A percentile compares a stretch with the other conserved stretches of the same genome.
Conservation (phyloP, 306 rosid species). For the Begonia loranthoides region DNA sequence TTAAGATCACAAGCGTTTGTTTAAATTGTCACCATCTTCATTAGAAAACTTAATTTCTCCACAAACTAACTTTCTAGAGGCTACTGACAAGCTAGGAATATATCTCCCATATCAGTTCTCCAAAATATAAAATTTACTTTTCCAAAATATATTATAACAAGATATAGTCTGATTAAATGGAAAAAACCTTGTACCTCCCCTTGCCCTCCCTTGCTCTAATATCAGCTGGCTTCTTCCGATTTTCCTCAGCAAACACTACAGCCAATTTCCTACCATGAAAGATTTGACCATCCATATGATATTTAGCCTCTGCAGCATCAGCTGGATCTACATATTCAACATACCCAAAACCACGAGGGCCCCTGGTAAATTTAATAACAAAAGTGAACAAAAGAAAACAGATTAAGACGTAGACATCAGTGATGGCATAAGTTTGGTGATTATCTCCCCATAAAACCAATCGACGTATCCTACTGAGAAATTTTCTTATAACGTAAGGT, state of each 20-base stretch:
- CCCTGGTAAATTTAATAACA: slow-evolving; percentile 24
- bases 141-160: too few relatives aligned
- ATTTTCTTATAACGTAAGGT: slow-evolving; percentile 40
- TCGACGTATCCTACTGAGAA: slow-evolving; percentile 19
- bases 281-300: slow-evolving; percentile 90
- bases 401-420: slow-evolving; percentile 2
- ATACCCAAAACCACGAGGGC: slow-evolving; percentile 96
- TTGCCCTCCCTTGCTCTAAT: slow-evolving; percentile 73
- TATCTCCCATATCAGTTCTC: neutral
- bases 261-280: slow-evolving; percentile 89
- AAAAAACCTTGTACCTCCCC: slow-evolving; percentile 26
- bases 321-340: slow-evolving; percentile 83
- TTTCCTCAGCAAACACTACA: slow-evolving; percentile 97
- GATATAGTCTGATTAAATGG: neutral
- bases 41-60: neutral
- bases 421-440: slow-evolving; percentile 4
- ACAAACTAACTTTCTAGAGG: too few relatives aligned
- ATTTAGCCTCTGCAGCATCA: slow-evolving; percentile 93
- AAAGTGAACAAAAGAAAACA: slow-evolving; percentile 1
- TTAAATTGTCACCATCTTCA: too few relatives aligned
- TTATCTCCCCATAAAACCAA: slow-evolving; percentile 21
- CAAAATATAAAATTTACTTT: slow-evolving; percentile 6
- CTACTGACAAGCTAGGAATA: neutral
- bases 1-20: too few relatives aligned
- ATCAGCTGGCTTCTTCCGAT: slow-evolving; percentile 89